Evolutionary conservation across 805 yeast genomes (phyloP), one percentile per base, ranked within the genome.

Genomic region (Nakazawaea molendinolei): DNA sequence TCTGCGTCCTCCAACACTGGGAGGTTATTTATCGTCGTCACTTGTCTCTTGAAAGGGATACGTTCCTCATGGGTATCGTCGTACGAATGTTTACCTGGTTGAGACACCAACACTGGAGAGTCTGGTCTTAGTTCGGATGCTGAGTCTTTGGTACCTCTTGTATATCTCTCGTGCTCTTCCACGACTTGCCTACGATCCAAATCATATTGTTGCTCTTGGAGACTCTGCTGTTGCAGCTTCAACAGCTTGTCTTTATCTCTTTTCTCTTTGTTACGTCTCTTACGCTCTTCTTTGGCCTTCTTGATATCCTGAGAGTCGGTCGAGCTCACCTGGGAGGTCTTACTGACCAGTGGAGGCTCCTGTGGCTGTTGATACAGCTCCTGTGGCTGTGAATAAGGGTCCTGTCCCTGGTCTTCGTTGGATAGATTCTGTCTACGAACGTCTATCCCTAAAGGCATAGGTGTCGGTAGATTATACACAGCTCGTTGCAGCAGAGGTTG

Each of bases 1-100:
- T 56, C 44, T 2, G 71, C 71, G 18, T 53, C 52, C 12, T 52
- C 54, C 0, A 70, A 39, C 2, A 66, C 76, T 23, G 62, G 66
- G 9, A 47, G 40, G 42, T 62, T 69, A 37, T 60, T 50, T 3
- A 74, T 61, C 0, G 46, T 49, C 2, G 38, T 34, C 13, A 16
- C 6, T 17, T 18, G 38, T 34, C 31, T 34, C 17, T 39, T 39
- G 26, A 31, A 34, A 18, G 42, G 38, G 3, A 25, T 22, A 10
- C 10, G 27, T 33, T 28, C 31, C 16, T 24, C 33, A 8, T 31
- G 36, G 29, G 29, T 28, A 30, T 21, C 38, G 33, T 20, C 33
- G 18, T 31, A 18, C 4, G 22, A 15, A 12, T 31, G 39, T 16
- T 26, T 32, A 5, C n/a, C 18, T 13, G 15, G 40, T 9, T 29